Conservation (phyloP, 148 eudicot species). For the Chenopodium quinoa region DNA sequence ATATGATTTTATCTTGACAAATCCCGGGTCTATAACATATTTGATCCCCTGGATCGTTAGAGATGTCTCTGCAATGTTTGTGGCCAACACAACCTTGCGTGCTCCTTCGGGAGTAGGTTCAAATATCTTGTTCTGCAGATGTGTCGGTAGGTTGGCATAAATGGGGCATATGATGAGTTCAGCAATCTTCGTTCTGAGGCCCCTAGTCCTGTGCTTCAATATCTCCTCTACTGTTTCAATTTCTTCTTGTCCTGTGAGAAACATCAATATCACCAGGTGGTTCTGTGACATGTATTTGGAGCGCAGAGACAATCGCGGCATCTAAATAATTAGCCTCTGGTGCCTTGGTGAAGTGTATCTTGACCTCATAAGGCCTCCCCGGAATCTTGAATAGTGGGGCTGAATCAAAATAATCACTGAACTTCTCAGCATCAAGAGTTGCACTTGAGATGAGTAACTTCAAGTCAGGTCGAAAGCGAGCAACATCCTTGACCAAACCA, state of each 20-base stretch:
- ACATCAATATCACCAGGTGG: slow-evolving; percentile 74
- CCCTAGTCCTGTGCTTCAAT: slow-evolving; percentile 52
- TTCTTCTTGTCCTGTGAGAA: slow-evolving; percentile 86
- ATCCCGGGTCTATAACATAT: slow-evolving; percentile 80
- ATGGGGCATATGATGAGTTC: slow-evolving; percentile 73
- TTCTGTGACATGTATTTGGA: slow-evolving; percentile 78
- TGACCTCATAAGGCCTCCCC: slow-evolving; percentile 72
- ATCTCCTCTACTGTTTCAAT: slow-evolving; percentile 74
- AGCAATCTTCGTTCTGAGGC: slow-evolving; percentile 61
- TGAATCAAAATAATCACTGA: slow-evolving; percentile 68
- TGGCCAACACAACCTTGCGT: slow-evolving; percentile 75
- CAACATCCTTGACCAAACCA: slow-evolving; percentile 64
- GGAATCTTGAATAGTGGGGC: slow-evolving; percentile 75
- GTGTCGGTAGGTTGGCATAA: slow-evolving; percentile 72
- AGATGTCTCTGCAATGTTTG: slow-evolving; percentile 87
- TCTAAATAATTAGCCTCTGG: slow-evolving; percentile 89
- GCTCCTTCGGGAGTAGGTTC: slow-evolving; percentile 71
- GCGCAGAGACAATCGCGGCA: slow-evolving; percentile 78
- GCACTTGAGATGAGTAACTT: slow-evolving; percentile 79
- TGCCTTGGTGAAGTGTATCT: slow-evolving; percentile 73
- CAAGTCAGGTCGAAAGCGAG: slow-evolving; percentile 64
- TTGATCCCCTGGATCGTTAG: slow-evolving; percentile 74
- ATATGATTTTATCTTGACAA: slow-evolving; percentile 62
- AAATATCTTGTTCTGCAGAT: slow-evolving; percentile 68
- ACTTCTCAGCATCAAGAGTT: slow-evolving; percentile 70